Conservation (phyloP, 1,284 basidiomycete genomes). For the Ganoderma multipileum region DNA sequence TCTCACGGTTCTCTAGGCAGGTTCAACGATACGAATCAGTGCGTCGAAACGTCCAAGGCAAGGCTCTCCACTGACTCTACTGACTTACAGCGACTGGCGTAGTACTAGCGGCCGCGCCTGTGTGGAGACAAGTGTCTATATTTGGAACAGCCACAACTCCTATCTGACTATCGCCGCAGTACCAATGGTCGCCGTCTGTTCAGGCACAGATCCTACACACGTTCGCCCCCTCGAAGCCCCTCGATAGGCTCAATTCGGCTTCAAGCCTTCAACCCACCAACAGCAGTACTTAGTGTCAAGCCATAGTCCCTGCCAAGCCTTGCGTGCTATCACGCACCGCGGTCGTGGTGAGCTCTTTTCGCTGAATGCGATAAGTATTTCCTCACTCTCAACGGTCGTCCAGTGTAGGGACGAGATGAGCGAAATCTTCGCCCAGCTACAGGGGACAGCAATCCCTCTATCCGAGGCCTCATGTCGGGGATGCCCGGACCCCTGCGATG, state of each 20-base stretch:
- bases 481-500: slow-evolving; percentile 82
- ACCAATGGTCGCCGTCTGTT: not conserved
- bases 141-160: not conserved
- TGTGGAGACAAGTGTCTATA: not conserved
- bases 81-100: not conserved
- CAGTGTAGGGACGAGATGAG: not conserved
- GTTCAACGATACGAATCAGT: not conserved
- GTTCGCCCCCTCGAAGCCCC: not conserved
- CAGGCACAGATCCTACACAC: not conserved
- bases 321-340: not conserved
- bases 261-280: no score
- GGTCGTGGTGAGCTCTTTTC: not conserved
- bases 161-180: not conserved
- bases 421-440: slow-evolving; percentile 37
- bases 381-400: not conserved
- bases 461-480: slow-evolving; percentile 73
- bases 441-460: slow-evolving; percentile 67
- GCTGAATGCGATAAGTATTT: not conserved
- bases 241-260: no score
- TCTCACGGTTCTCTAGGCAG: not conserved
- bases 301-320: not conserved
- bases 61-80: not conserved
- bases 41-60: not conserved
- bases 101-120: no score
- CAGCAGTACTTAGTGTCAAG: no score